Base-by-base conservation (phyloP, 495 filamentous ascomycete species). In the Xylaria grammica region DNA sequence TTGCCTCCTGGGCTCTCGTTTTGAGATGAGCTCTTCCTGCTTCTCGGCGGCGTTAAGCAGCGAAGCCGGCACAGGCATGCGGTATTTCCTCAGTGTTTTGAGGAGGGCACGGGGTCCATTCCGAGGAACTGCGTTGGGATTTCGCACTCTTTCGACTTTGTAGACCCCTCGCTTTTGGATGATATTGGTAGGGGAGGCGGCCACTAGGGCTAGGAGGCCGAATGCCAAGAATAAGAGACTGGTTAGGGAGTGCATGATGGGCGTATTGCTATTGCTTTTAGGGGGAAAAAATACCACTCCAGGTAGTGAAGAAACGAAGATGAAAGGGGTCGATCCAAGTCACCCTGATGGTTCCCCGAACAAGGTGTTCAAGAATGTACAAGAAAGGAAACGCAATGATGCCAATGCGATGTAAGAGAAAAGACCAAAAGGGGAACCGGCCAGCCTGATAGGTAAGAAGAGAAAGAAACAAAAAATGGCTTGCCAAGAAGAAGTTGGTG, bases 31-130 rank as follows among this genome's bases (percentile, higher is more conserved):
- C 51, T 73, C 68, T 29, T 52, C 66, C 63, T 73, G 71, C 19
- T 67, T 60, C 34, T 76, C 73, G 30, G 78, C 69, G 17, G 77
- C 75, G 30, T 75, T 67, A n/a, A 79, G 60, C 46, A 84, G 67
- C 20, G 68, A 73, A 7, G 71, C 71, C 3, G 81, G 76, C 30
- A 83, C 67, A 40, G 76, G 74, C 73, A 88, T 84, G 60, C 85
- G 78, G 72, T 84, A 91, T 67, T 91, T 91, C 64, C 80, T 73
- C 67, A 89, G 88, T 19, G 88, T 84, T 72, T 83, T 90, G 27
- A 83, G 71, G 24, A 92, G 72, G 49, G 85, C 84, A 58, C 74
- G 74, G 2, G 84, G 84, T 2, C 87, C 87, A 72, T 88, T 79
- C 45, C 69, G 70, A 15, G 82, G 73, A 45, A 75, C 76, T 69